Evolutionary conservation across 2,329 filamentous ascomycete genomes (phyloP).

Genomic region (Aspergillus clavatus): DNA sequence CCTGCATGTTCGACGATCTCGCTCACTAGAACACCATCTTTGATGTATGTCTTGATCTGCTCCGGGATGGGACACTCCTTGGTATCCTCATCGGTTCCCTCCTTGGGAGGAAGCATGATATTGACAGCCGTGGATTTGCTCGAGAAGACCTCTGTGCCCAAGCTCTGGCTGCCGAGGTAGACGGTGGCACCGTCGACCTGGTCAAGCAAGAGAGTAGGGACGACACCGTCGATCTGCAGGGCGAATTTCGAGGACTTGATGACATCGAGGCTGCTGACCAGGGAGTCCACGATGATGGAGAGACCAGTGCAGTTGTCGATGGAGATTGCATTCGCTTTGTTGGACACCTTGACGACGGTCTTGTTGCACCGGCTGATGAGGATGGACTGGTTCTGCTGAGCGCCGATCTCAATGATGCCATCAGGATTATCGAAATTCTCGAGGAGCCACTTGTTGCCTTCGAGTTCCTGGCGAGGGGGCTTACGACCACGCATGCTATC

Average conservation of each 20-base stretch:
- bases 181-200: slow-evolving; percentile 87
- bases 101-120: slow-evolving; percentile 69
- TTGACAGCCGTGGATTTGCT: slow-evolving; percentile 87
- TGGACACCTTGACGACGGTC: slow-evolving; percentile 79
- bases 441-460: slow-evolving; percentile 91
- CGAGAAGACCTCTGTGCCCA: slow-evolving; percentile 75
- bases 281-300: slow-evolving; percentile 80
- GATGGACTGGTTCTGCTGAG: slow-evolving; percentile 78
- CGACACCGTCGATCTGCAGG: slow-evolving; percentile 78
- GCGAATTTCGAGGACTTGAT: slow-evolving; percentile 95
- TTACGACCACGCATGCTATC: slow-evolving; percentile 82
- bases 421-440: slow-evolving; percentile 84
- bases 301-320: slow-evolving; percentile 84
- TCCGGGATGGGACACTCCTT: slow-evolving; percentile 82
- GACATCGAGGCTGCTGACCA: slow-evolving; percentile 87
- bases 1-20: slow-evolving; percentile 96
- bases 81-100: slow-evolving; percentile 69
- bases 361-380: slow-evolving; percentile 90
- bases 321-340: slow-evolving; percentile 95
- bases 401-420: slow-evolving; percentile 73
- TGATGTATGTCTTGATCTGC: slow-evolving; percentile 79
- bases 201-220: slow-evolving; percentile 86
- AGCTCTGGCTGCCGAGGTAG: slow-evolving; percentile 77
- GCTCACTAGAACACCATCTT: slow-evolving; percentile 71
- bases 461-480: slow-evolving; percentile 70